Evolutionary conservation across 2,329 filamentous ascomycete species (phyloP).

Genomic region (Didymella exigua): DNA sequence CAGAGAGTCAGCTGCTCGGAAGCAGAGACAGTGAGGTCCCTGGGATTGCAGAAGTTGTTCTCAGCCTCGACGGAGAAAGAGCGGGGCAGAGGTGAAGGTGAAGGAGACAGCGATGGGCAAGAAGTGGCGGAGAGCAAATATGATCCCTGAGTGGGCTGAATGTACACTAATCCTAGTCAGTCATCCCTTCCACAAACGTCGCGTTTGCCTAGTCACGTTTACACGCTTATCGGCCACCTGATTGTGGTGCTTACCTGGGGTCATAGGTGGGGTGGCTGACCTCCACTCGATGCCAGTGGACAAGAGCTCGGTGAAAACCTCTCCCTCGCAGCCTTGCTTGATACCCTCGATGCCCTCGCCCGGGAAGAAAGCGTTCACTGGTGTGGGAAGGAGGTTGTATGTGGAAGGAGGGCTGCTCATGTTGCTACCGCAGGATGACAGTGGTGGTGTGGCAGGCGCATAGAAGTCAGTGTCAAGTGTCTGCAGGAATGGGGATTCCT

Average conservation of each 20-base stretch:
- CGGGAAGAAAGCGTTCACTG: conserved; percentile 75
- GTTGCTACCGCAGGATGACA: conserved; percentile 83
- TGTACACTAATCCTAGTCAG: conserved; percentile 61
- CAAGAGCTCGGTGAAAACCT: conserved; percentile 73
- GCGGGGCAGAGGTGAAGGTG: conserved; percentile 77
- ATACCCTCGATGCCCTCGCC: conserved; percentile 48
- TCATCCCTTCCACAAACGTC: conserved; percentile 11
- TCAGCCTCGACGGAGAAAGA: conserved; percentile 72
- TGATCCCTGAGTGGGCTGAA: conserved; percentile 67
- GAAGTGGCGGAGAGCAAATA: conserved; percentile 75
- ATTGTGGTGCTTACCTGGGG: conserved; percentile 71
- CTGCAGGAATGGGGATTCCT: conserved; percentile 59
- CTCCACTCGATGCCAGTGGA: conserved; percentile 76
- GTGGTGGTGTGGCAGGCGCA: conserved; percentile 83
- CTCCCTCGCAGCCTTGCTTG: conserved; percentile 68
- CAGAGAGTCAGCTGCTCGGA: conserved; percentile 65
- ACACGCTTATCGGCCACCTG: not conserved
- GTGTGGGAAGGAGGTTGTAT: conserved; percentile 79
- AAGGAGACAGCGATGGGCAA: conserved; percentile 86
- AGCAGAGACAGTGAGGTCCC: conserved; percentile 78
- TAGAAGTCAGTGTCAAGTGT: conserved; percentile 80
- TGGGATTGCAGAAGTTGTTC: conserved; percentile 88
- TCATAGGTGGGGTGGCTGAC: conserved; percentile 82
- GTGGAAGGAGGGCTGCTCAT: conserved; percentile 81
- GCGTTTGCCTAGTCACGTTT: conserved; percentile 2